Percentiles rank a stretch among this genome's conserved stretches.
These are phyloP conservation scores for Phaffia australis DNA, from an alignment of 768 basidiomycete species.

Conservation along the genomic window DNA sequence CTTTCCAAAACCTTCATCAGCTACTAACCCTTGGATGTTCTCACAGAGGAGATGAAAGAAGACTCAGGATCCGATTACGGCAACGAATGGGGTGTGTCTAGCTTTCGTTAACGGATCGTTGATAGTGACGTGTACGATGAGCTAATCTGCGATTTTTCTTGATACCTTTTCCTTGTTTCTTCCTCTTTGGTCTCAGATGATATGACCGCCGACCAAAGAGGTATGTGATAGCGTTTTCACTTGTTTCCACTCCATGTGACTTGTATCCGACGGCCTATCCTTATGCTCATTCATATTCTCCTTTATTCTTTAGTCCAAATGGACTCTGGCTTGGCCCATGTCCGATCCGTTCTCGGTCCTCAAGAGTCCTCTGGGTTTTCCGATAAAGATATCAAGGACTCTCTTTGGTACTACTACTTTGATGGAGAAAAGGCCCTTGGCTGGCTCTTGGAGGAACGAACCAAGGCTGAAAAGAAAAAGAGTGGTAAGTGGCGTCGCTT, in stretches of 20 bases:
- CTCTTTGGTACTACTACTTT: conserved; percentile 80
- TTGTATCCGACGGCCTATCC: background rate
- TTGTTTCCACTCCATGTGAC: background rate
- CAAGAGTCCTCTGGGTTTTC: conserved; percentile 53
- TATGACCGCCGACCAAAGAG: conserved; percentile 70
- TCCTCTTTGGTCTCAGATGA: conserved; percentile 38
- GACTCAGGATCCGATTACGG: conserved; percentile 67
- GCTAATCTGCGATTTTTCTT: conserved; percentile 2
- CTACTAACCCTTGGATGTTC: background rate
- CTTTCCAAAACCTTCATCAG: background rate
- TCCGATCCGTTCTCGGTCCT: conserved; percentile 56
- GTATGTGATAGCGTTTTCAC: conserved; percentile 40
- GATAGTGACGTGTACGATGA: background rate
- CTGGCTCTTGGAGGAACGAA: conserved; percentile 48
- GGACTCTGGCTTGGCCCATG: conserved; percentile 56
- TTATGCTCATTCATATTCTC: background rate
- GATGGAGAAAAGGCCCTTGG: conserved; percentile 64
- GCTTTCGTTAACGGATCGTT: background rate
- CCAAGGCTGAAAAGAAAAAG: conserved; percentile 57
- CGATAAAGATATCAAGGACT: conserved; percentile 63
- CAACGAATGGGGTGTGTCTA: conserved; percentile 39
- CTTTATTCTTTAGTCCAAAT: conserved; percentile 51
- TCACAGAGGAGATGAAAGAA: conserved; percentile 71
- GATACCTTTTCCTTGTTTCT: background rate
- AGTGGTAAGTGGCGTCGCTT: conserved; percentile 55